Conservation (phyloP, 768 basidiomycete genomes). For the Rhodotorula toruloides region DNA sequence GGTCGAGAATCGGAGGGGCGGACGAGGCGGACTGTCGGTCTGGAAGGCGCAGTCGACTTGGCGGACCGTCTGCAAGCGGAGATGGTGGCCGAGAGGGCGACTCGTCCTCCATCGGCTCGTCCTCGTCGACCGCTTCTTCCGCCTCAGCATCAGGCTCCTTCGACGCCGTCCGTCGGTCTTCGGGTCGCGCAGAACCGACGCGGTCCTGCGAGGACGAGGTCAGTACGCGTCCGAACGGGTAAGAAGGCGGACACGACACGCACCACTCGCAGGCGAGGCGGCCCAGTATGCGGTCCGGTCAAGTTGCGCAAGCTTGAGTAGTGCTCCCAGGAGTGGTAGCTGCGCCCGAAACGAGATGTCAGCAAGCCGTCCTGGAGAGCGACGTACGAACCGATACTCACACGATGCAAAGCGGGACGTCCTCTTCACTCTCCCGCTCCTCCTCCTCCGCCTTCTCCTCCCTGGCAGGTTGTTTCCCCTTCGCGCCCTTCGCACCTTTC, state of each 20-base stretch:
- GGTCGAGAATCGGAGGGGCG: too few species aligned
- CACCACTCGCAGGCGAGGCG: slow-evolving; percentile 33
- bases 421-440: slow-evolving; percentile 50
- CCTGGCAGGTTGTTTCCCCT: slow-evolving; percentile 30
- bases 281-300: slow-evolving; percentile 71
- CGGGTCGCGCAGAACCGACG: neutral
- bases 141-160: neutral
- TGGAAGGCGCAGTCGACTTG: neutral
- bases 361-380: neutral
- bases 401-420: slow-evolving; percentile 68
- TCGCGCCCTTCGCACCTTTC: slow-evolving; percentile 16
- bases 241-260: neutral
- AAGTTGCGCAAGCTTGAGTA: slow-evolving; percentile 89
- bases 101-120: neutral
- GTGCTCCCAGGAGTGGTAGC: slow-evolving; percentile 64
- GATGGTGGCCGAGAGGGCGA: neutral
- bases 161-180: neutral
- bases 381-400: slow-evolving; percentile 49
- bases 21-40: too few species aligned
- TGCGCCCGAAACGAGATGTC: neutral
- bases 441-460: slow-evolving; percentile 44
- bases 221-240: neutral
- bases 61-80: neutral
- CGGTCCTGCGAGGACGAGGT: neutral
- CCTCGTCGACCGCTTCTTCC: neutral